Conservation (phyloP, 2,329 filamentous ascomycete genomes). For the Spiromastix sp. region DNA sequence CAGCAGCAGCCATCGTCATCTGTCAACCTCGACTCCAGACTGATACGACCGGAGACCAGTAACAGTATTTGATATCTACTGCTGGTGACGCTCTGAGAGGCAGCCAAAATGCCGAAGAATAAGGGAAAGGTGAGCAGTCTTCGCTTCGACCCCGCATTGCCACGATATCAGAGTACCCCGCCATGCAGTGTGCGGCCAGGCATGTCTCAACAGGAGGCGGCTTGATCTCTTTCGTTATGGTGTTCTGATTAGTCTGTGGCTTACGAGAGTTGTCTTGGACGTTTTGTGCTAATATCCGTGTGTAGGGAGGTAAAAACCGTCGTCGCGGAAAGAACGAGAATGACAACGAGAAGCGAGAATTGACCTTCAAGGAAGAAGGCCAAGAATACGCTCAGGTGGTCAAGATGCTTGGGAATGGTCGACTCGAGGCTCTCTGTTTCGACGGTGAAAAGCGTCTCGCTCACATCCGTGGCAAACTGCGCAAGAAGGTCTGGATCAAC, state of each 20-base stretch:
- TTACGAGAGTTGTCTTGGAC: no score
- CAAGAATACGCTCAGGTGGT: conserved; percentile 84
- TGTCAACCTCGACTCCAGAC: no score
- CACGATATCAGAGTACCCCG: conserved; percentile 12
- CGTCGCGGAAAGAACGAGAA: conserved; percentile 98
- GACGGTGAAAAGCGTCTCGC: conserved; percentile 80
- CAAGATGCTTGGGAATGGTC: conserved; percentile 95
- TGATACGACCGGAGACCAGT: no score
- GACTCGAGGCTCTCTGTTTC: conserved; percentile 88
- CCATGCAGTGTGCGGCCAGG: no score
- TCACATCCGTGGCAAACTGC: conserved; percentile 87
- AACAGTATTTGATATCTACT: no score
- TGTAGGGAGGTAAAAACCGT: conserved; percentile 92
- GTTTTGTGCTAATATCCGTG: no score
- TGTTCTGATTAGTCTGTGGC: no score
- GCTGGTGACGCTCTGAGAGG: neutral
- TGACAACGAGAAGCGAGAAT: conserved; percentile 97
- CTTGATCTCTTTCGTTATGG: no score
- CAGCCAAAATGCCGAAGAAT: conserved; percentile 82
- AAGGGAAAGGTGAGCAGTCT: conserved; percentile 79
- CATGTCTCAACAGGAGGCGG: no score
- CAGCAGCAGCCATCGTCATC: no score
- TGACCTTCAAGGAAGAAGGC: conserved; percentile 97
- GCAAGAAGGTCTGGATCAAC: conserved; percentile 99
- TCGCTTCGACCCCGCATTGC: conserved; percentile 18